Evolutionary conservation across 345 rosid species (phyloP), one percentile per base, ranked within the genome.

Genomic region (Odontarrhena argentea): DNA sequence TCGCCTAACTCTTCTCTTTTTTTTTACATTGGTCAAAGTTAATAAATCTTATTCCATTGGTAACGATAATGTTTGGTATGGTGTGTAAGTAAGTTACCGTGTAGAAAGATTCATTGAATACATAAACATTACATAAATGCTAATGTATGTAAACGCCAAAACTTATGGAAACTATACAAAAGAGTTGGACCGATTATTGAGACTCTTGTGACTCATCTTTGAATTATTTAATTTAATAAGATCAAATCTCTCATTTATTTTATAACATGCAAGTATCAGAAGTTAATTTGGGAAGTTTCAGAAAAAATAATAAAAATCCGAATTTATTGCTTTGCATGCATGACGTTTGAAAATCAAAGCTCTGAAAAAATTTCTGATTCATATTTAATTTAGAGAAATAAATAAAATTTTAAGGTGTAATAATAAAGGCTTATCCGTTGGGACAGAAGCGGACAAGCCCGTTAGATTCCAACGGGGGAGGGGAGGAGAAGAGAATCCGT

Each of bases 391-490:
- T 9, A 30, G 5, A 9, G 3, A 48, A 11, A 14, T 43, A 24
- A 8, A 26, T 24, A 5, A 11, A 14, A 24, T 1, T 9, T 1
- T 0, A 37, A 53, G 30, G 68, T 37, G 52, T 44, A 32, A 32
- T 5, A 32, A 28, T 28, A 28, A 32, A 32, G 72, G 52, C 77
- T 74, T 67, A 67, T 67, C 73, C 64, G 57, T 53, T 32, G 37
- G 63, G 63, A 51, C 53, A 38, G 70, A 51, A 37, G 14, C 4
- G 61, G 59, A 49, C 60, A 59, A 51, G 26, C 43, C 61, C 67
- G 62, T 65, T 35, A 65, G 72, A 73, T 66, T 60, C 77, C 63
- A 60, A 54, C 63, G 73, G 57, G 60, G 68, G 36, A 5, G 7
- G 36, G 36, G 7, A 32, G 36, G 7, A 6, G 36, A 5, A 32